Base-by-base conservation (phyloP, 805 yeast species). In the Blastobotrys terrestris region DNA sequence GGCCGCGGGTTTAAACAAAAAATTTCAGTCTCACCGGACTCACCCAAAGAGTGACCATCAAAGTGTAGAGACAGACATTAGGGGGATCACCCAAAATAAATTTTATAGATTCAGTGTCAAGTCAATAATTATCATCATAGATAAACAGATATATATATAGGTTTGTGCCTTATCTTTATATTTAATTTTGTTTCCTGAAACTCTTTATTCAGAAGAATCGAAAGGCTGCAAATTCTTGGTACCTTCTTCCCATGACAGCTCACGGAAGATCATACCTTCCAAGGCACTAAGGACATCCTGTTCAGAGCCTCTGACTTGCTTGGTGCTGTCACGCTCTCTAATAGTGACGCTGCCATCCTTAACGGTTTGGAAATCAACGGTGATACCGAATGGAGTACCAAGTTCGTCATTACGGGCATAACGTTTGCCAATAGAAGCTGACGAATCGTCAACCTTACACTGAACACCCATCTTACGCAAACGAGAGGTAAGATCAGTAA, bases 361-460 rank as follows among this genome's bases (percentile, higher is more conserved):
- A 57, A 87, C 80, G 51, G 96, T 84, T 59, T 92, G 97, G 71
- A 94, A 92, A 72, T 92, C 99, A 63, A 92, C 86, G 59, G 99
- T 92, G 72, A 92, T 82, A 70, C 99, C 99, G 69, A 94, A 94
- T 63, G 99, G 99, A 51, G 98, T 94, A 72, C 99, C 99, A 67
- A 92, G 79, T 76, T 92, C 99, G 72, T 92, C 99, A 71, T 92
- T 92, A 77, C 99, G 87, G 58, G 99, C 90, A 66, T 92, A 92
- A 75, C 99, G 85, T 77, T 91, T 88, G 75, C 99, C 99, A 64
- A 92, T 94, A 31, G 98, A 87, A 18, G 96, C 97, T 61, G 95
- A 87, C 7, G 97, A 89, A 71, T 92, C 98, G 70, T 94, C 99
- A 55, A 92, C 84, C 79, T 91, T 92, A 79, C 91, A 88, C 60